Percentiles rank a stretch among this genome's conserved stretches.
phyloP scores from a whole-genome alignment of 2,329 filamentous ascomycete genomes.

The Dactylellina drechsleri region DNA sequence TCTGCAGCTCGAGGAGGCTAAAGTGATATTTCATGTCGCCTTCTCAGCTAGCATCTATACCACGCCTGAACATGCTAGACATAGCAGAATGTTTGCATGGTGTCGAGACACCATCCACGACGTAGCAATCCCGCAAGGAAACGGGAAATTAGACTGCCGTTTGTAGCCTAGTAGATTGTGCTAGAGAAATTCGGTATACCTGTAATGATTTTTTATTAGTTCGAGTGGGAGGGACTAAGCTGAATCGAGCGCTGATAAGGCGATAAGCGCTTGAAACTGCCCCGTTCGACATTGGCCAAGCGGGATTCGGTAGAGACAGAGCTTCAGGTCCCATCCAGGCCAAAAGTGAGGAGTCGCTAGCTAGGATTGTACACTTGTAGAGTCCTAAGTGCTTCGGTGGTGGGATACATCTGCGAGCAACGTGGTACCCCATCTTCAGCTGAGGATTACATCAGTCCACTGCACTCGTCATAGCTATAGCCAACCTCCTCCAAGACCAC shows the following conservation, averaged over 20 bases:
- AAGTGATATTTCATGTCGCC: background rate
- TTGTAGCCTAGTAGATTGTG: conserved; percentile 15
- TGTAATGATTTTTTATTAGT: conserved; percentile 27
- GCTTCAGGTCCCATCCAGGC: conserved; percentile 2
- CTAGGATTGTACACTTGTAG: conserved; percentile 37
- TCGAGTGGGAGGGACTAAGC: conserved; percentile 23
- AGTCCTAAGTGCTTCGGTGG: conserved; percentile 30
- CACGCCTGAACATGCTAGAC: background rate
- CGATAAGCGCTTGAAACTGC: conserved; percentile 32
- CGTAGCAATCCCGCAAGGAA: conserved; percentile 11
- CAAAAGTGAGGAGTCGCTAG: conserved; percentile 32
- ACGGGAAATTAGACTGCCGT: conserved; percentile 24
- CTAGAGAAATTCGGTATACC: background rate
- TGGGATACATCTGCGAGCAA: conserved; percentile 27
- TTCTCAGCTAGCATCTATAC: background rate
- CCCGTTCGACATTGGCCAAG: conserved; percentile 43
- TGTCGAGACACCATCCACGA: background rate
- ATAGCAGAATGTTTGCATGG: background rate
- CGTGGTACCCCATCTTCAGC: conserved; percentile 25
- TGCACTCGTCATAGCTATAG: conserved; percentile 18
- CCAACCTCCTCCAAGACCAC: conserved; percentile 22
- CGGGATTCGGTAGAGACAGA: conserved; percentile 15
- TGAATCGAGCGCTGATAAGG: conserved; percentile 37
- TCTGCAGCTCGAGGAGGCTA: background rate
- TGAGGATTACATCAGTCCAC: conserved; percentile 44